These are phyloP conservation scores for Hibiscus mutabilis DNA, from an alignment of 345 rosid genomes.

Conservation along the genomic window DNA sequence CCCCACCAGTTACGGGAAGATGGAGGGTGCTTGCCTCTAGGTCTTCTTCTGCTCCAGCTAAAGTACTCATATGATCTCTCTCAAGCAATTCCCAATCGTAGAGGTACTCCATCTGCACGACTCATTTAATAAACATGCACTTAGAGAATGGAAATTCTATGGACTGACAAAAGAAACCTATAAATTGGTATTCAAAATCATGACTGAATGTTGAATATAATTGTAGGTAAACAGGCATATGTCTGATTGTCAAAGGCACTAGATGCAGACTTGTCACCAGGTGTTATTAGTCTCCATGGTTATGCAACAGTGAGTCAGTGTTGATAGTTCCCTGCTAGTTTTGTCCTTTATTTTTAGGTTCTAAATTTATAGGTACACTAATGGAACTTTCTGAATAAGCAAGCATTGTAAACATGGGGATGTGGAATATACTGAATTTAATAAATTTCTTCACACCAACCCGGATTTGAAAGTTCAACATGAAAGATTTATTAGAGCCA, in stretches of 20 bases:
- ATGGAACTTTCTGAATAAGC: neutral
- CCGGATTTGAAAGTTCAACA: too few species aligned
- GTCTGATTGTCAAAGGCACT: neutral
- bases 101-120: constrained; percentile 60
- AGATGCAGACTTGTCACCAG: neutral
- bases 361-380: neutral
- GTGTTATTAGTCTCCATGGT: neutral
- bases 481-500: too few species aligned
- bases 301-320: neutral
- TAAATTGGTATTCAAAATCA: neutral
- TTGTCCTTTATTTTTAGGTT: neutral
- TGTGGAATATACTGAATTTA: too few species aligned
- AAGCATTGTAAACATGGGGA: too few species aligned
- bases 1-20: constrained; percentile 78
- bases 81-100: constrained; percentile 83
- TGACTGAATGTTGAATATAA: neutral
- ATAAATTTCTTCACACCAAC: too few species aligned
- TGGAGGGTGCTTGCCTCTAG: constrained; percentile 86
- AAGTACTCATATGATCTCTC: constrained; percentile 62
- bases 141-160: constrained; percentile 16
- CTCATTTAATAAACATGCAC: constrained; percentile 14
- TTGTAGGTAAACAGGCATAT: neutral
- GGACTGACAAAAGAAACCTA: neutral
- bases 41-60: constrained; percentile 80
- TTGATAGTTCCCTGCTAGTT: neutral